A percentile compares a stretch with the other conserved stretches of the same genome.
Conservation (phyloP, 2,329 filamentous ascomycete genomes). For the Colletotrichum godetiae region DNA sequence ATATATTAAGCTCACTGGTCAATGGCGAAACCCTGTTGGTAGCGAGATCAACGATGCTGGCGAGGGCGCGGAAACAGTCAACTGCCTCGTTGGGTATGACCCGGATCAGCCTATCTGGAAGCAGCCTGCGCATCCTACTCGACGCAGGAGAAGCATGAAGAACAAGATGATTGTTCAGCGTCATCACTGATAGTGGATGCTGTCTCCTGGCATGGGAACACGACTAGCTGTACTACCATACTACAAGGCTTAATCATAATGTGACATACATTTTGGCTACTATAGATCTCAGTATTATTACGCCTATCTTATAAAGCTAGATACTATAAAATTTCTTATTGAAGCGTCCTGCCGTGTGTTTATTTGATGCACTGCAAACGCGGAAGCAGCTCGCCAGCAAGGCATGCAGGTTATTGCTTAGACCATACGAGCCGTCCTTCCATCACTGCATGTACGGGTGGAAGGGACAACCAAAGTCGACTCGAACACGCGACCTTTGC, state of each 20-base stretch:
- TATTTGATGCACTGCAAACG: neutral
- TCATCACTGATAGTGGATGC: neutral
- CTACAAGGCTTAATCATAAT: neutral
- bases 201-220: neutral
- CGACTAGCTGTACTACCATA: neutral
- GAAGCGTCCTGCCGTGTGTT: neutral
- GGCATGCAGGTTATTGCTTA: neutral
- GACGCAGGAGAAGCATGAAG: conserved; percentile 2
- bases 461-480: too few species aligned
- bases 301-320: neutral
- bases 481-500: too few species aligned
- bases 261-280: neutral
- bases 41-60: conserved; percentile 47
- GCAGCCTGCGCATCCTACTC: conserved; percentile 21
- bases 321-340: neutral
- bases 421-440: too few species aligned
- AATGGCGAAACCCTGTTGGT: conserved; percentile 40
- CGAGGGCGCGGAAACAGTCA: conserved; percentile 47
- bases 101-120: conserved; percentile 40
- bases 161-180: conserved; percentile 22
- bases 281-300: neutral
- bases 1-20: conserved; percentile 40
- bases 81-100: conserved; percentile 45
- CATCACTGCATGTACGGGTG: neutral
- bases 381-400: neutral